Evolutionary conservation across 2,329 filamentous ascomycete species (phyloP), one percentile per base, ranked within the genome.

Genomic region (Elsinoe fawcettii): DNA sequence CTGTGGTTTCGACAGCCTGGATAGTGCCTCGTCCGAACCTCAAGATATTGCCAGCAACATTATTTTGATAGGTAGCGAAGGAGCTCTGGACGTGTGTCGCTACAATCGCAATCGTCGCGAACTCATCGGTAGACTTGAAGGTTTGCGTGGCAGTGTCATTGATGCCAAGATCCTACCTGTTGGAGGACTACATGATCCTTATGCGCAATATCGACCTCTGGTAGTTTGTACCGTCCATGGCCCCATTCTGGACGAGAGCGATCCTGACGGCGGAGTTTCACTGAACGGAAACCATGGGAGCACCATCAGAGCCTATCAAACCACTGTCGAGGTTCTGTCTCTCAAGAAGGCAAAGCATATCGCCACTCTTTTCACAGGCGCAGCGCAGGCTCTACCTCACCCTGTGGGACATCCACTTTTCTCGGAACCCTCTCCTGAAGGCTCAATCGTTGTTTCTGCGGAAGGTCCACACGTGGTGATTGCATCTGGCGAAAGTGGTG

Each of bases 321-420:
- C 91, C 0, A 86, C 86, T 0, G 89, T 96, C 5, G 90, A 96
- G 64, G 76, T 97, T 0, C 95, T 92, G 70, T 96, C 91, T 1
- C 74, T 97, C 59, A 83, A 81, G 63, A 88, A 85, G n/a, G 85
- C 84, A 64, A 79, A 81, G 60, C 81, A 82, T 57, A 73, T 96
- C 56, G 81, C 85, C 23, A 86, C 88, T 0, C 75, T 97, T 7
- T 84, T 95, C 60, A 81, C 84, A 64, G 84, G 86, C 43, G 80
- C 87, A 51, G 77, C 82, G 67, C 75, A 83, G 56, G 74, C 82
- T 47, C 71, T 88, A 64, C 76, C 79, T 65, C 74, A 80, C 59
- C 74, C 84, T 36, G 55, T 75, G 67, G 66, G 75, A 63, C 83
- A 85, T 72, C 78, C 82, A 5, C 73, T 85, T 20, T 87, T 88